Evolutionary conservation across 2,329 filamentous ascomycete genomes (phyloP), one percentile per base, ranked within the genome.

Genomic region (Monosporascus sp.): DNA sequence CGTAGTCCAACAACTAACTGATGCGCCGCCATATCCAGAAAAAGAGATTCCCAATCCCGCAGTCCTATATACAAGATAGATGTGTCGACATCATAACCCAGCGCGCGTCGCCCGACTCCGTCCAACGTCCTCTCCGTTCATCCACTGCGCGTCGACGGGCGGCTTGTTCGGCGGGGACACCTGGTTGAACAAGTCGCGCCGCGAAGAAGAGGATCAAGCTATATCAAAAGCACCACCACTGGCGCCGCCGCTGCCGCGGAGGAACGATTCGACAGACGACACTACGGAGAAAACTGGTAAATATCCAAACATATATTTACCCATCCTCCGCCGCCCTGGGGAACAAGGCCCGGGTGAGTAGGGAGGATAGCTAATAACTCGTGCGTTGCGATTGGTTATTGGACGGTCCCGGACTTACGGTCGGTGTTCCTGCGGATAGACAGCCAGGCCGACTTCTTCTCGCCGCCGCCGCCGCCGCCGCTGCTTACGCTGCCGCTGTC

Each of bases 381-480:
- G 31, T 14, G 15, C 37, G 27, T 41, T 35, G 49, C 38, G 14
- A 39, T 44, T 35, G 22, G 49, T 31, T 45, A 24, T 43, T 48
- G 49, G 59, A 57, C 22, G 57, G 52, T 14, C 5, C 45, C 39
- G 9, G 57, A 35, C 53, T 64, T 65, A 24, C 58, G 57, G 24
- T 62, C 59, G 2, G 62, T 55, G 48, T 55, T 61, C 47, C 60
- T 60, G 27, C 62, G 61, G 20, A 66, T 54, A 1, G 63, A 65
- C 44, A 66, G 65, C 24, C 62, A 60, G 3, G 62, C 55, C n/a
- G 60, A 55, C 51, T 64, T 68, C 57, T 64, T 67, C 53, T 68
- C 65, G 56, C 57, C 57, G 49, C 65, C 66, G 25, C 57, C 58
- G 39, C 65, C 55, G 47, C 64, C 68, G 27, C 52, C 58, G 48